phyloP scores from a whole-genome alignment of 768 basidiomycete species.

The Lentinula edodes region DNA sequence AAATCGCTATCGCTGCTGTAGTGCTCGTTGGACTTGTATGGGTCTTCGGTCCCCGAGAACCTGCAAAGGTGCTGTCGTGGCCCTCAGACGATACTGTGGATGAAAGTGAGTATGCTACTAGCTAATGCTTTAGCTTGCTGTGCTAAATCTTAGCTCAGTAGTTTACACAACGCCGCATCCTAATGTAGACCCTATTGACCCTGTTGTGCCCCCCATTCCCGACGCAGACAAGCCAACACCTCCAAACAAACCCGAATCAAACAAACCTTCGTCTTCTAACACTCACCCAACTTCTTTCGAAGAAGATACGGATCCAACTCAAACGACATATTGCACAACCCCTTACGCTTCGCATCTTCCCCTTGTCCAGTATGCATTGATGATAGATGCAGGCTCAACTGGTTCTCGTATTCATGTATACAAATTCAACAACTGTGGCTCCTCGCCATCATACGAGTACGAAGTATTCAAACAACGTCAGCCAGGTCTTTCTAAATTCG shows the following conservation, averaged over 20 bases:
- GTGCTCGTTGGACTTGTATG: constrained; percentile 57
- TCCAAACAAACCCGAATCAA: constrained; percentile 8
- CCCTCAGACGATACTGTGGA: constrained; percentile 17
- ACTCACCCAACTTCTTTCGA: constrained; percentile 53
- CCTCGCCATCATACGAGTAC: constrained; percentile 79
- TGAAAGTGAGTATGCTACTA: constrained; percentile 16
- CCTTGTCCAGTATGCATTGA: constrained; percentile 88
- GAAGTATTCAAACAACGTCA: constrained; percentile 84
- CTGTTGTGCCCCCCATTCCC: background rate
- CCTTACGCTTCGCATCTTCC: constrained; percentile 44
- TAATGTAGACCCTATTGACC: background rate
- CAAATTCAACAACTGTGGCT: constrained; percentile 90
- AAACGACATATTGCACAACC: constrained; percentile 65
- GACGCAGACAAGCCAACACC: constrained; percentile 6
- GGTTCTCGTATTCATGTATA: constrained; percentile 97
- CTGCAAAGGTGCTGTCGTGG: constrained; percentile 15
- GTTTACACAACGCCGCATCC: background rate
- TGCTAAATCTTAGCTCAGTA: background rate
- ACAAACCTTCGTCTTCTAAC: constrained; percentile 5
- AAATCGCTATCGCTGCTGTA: constrained; percentile 54
- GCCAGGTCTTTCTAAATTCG: constrained; percentile 72
- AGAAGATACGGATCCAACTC: constrained; percentile 66
- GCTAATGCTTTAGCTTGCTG: background rate
- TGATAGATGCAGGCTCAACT: constrained; percentile 98
- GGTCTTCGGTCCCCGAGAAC: constrained; percentile 53